Base-by-base conservation (phyloP, 345 rosid genomes). In the Eucalyptus brandiana region DNA sequence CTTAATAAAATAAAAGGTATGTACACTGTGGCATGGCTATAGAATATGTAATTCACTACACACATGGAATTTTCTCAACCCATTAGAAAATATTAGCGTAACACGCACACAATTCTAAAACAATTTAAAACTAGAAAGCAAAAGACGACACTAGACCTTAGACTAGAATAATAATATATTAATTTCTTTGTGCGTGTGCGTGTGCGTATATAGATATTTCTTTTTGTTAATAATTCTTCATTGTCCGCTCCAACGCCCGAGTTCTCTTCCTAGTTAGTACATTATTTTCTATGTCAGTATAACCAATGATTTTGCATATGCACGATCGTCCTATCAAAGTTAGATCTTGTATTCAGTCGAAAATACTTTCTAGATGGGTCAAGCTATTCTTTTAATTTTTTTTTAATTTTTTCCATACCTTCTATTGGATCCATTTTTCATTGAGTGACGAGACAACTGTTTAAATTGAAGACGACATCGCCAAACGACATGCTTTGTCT, bases 121-220 rank as follows among this genome's bases (percentile, higher is more conserved):
- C n/a, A 58, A 26, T 58, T 26, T 24, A 58, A 58, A 58, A 26
- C 65, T 26, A 58, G 65, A 58, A 58, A 58, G 65, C 65, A 58
- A 58, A 26, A 26, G 65, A 58, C 14, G 65, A 58, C 30, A 58
- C 65, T 12, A 58, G 65, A 26, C 65, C 26, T 58, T 58, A 26
- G 14, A 10, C 65, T 58, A 10, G n/a, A 58, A 58, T 58, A 58
- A 58, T 58, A 58, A 24, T 9, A 1, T 58, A 24, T 58, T 58
- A 58, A 58, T 1, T 11, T 56, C 30, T 23, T 24, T 28, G n/a
- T 13, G 7, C 0, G n/a, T 6, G 16, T 0, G 14, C 3, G 14
- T 12, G 15, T 13, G 12, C 2, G 13, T 10, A 24, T 9, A 10
- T 58, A 58, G 12, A 58, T 58, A 26, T 24, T 9, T 58, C 26